Evolutionary conservation across 805 yeast species (phyloP), one percentile per base, ranked within the genome.

Genomic region (Millerago galiae): DNA sequence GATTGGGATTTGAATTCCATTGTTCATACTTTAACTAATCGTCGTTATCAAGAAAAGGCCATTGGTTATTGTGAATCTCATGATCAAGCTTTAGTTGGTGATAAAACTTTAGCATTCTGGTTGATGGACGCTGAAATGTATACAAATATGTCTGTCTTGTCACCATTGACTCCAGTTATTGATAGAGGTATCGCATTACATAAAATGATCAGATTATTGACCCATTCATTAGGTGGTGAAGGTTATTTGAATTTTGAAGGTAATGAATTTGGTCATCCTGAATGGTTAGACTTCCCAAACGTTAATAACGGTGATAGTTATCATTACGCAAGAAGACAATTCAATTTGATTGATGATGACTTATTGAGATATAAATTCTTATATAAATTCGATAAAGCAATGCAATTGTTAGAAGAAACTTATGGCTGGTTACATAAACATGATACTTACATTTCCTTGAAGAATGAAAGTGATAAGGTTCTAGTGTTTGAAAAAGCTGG

Each of bases 111-210:
- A 45, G 98, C 98, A 1, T 91, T 91, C 59, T 93, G 99, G 99
- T 72, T 91, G 44, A 91, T 91, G 98, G 99, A 91, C 66, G 89
- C 91, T 49, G 95, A 90, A 52, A 90, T 91, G 98, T 91, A 91
- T 64, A 91, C 97, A 29, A 81, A 89, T 65, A 91, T 91, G 99
- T 82, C 95, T 13, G 71, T 71, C 2, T 58, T 90, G 35, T 67
- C 87, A 1, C 85, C 81, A 41, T 67, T 83, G 40, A 83, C 95
- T 1, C 83, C 85, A 4, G 75, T 82, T 11, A 72, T 91, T 49
- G 95, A 89, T 55, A 77, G 99, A 50, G 99, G 99, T 29, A 65
- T 93, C 34, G 79, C 96, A 15, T 70, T 91, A 48, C 99, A 91
- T 66, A 91, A 91, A 61, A 64, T 93, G 78, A 93, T 91, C 48